Base-by-base conservation (phyloP, 2,329 filamentous ascomycete genomes). In the Huntiella bhutanensis region DNA sequence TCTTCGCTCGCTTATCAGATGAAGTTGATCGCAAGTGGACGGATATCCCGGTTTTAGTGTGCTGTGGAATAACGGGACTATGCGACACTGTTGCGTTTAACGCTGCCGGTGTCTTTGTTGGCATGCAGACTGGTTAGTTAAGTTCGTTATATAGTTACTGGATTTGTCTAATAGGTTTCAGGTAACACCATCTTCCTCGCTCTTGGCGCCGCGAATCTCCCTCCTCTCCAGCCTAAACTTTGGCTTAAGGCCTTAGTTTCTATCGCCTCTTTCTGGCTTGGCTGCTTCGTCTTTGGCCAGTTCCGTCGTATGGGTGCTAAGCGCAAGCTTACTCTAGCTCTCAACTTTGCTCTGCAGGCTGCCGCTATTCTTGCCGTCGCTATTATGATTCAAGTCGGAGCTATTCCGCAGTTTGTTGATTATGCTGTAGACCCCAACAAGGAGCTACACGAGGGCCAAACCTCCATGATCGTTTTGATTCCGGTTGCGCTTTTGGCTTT, bases 131-230 rank as follows among this genome's bases (percentile, higher is more conserved):
- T 19, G 51, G 52, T 55, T 53, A 43, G 48, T 12, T 17, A 3
- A 13, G 4, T 32, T 15, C 13, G 36, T 34, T 33, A 12, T 39
- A 10, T 39, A 5, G 22, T 28, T 28, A 8, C 22, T 10, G 22
- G 22, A 28, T 28, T 28, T 6, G 22, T 28, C 22, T 28, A 28
- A 28, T 28, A 7, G 8, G 8, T 28, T 10, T 28, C 36, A 60
- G 73, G 73, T 35, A 78, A 78, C 58, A 77, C 74, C 7, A 69
- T 78, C 53, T 76, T 77, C 59, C 64, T 78, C 35, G 73, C 70
- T 13, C 68, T 78, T 16, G 73, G 72, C 47, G 68, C 71, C 10
- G 67, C 71, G 2, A 58, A 59, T 28, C 69, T 73, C 41, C 71
- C 69, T 3, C 56, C 62, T 15, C 61, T 61, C 49, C 60, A 70